Percentiles rank a stretch among this genome's conserved stretches.
These are phyloP conservation scores for Apiotrichum laibachii DNA, from an alignment of 1,284 basidiomycete species.

Conservation along the genomic window DNA sequence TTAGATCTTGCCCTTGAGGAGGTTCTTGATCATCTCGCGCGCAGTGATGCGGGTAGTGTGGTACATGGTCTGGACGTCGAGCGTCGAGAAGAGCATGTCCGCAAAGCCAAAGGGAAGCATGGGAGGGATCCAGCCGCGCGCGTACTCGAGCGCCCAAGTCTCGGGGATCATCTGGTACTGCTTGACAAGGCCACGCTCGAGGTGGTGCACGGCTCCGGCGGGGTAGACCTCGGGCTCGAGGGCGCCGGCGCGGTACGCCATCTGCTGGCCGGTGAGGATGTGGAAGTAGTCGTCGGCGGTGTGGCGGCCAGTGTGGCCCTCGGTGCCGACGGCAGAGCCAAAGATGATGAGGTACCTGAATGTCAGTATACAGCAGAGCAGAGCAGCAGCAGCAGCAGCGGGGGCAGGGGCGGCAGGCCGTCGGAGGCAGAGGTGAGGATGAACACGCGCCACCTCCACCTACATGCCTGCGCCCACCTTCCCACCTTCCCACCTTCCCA, in stretches of 20 bases:
- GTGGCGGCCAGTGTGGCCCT: slow-evolving; percentile 91
- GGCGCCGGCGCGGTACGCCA: slow-evolving; percentile 78
- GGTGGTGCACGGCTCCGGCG: slow-evolving; percentile 77
- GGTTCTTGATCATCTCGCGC: slow-evolving; percentile 75
- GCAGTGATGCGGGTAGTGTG: slow-evolving; percentile 75
- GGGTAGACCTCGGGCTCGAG: slow-evolving; percentile 79
- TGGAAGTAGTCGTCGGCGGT: slow-evolving; percentile 94
- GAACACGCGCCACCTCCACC: too few relatives aligned
- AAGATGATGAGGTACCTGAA: slow-evolving; percentile 68
- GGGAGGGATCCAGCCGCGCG: slow-evolving; percentile 83
- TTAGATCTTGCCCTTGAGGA: slow-evolving; percentile 83
- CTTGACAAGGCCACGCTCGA: slow-evolving; percentile 78
- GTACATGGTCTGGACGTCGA: slow-evolving; percentile 81
- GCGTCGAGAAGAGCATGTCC: slow-evolving; percentile 80
- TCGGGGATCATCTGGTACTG: slow-evolving; percentile 98
- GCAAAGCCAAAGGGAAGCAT: slow-evolving; percentile 92
- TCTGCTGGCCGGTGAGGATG: slow-evolving; percentile 88
- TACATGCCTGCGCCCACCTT: too few relatives aligned
- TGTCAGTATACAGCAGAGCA: neutral
- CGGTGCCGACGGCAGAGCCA: slow-evolving; percentile 91
- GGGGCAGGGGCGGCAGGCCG: too few relatives aligned
- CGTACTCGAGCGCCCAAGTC: slow-evolving; percentile 93
- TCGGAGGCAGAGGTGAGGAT: too few relatives aligned
- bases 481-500: neutral
- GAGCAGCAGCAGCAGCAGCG: neutral